Evolutionary conservation across 495 filamentous ascomycete species (phyloP), one percentile per base, ranked within the genome.

Genomic region (Niebla homalea): DNA sequence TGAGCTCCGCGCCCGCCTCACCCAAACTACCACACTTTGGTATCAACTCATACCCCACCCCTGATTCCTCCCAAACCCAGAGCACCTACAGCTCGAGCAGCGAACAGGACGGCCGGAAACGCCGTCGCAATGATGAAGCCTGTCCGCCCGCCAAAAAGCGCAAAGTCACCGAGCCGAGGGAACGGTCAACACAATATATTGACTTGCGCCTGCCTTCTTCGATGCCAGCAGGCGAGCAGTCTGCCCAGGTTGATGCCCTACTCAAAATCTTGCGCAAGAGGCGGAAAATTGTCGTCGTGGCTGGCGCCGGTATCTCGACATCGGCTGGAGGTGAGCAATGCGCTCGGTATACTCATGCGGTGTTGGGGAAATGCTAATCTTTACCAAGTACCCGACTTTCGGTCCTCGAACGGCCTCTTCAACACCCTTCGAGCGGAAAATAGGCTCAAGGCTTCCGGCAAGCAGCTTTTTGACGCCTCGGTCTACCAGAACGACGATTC

Each of bases 381-480:
- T 36, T 16, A 43, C 7, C 60, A 94, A n/a, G 89, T 98, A 58
- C 93, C 93, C 63, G 92, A 98, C 62, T 98, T 98, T 61, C 87
- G 92, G 54, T 97, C 92, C 4, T 79, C 81, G 0, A 81, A 76
- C 52, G 92, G 92, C 20, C 76, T 98, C 2, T 98, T 98, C 67
- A 80, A 79, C 45, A 84, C 81, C 15, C 70, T 94, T 29, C 80
- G 83, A 21, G 81, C 79, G 45, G 81, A 94, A 55, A 86, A 95
- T 65, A 90, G 89, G 46, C 70, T 95, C 25, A 96, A 93, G 65
- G 80, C 85, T 20, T 94, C 90, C 0, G 92, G 92, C 22, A 96
- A 98, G 67, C 81, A 94, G 57, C 75, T 98, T 2, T 97, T 98
- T 57, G 92, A 98, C 70, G 92, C 92, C 43, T 93, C 90, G 2